Evolutionary conservation across 768 basidiomycete genomes (phyloP), one percentile per base, ranked within the genome.

Genomic region (Psilocybe sp.): DNA sequence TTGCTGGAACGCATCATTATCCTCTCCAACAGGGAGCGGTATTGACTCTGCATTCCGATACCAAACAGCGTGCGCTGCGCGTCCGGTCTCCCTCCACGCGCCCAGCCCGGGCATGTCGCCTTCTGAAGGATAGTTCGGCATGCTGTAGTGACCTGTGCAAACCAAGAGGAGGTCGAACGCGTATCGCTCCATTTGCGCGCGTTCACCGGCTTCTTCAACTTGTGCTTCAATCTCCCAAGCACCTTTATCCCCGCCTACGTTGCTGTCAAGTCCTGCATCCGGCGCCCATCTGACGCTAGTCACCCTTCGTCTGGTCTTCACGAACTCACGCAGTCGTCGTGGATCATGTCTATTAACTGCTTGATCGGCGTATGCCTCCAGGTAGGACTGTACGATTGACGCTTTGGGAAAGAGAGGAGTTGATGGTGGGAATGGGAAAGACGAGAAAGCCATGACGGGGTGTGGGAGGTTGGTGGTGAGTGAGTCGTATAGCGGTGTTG

Each of bases 401-500:
- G 89, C 87, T 5, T 56, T 59, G 0, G 91, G 90, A 63, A 77
- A 93, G 20, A 91, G 70, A 1, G 83, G 75, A 0, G 89, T 91
- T 2, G 78, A 80, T 0, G 87, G 83, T 0, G 87, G 87, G 59
- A 91, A 92, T 1, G 74, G 59, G 59, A 79, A 82, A 40, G 75
- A 76, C 1, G 75, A 69, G 56, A 74, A 92, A 2, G 78, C 78
- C 91, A 93, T 92, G 43, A 84, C 51, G 1, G 85, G 85, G 55
- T 92, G 87, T 0, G 91, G 87, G 4, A 93, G 62, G 57, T 92
- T 92, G 1, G 90, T 85, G n/a, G 85, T 86, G 11, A 93, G 70
- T 0, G 85, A 85, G 59, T 92, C 85, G 59, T 93, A 93, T 8
- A 90, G 60, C 1, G 91, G 81, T 1, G 87, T 85, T 31, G 76